phyloP scores from a whole-genome alignment of 768 basidiomycete species.

The Tylopilus sp. region DNA sequence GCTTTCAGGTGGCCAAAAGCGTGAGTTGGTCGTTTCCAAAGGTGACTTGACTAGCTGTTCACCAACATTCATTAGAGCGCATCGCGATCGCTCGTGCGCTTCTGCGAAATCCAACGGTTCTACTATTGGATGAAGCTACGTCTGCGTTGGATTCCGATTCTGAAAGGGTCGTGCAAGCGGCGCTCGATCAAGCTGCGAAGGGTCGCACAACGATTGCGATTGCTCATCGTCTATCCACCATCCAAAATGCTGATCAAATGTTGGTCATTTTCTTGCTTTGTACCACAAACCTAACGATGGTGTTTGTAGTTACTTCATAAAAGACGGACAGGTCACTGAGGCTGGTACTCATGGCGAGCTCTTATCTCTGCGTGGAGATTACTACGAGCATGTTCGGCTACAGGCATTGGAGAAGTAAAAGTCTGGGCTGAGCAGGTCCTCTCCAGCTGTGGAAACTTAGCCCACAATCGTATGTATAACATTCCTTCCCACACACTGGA shows the following conservation, averaged over 20 bases:
- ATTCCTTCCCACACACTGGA: too few relatives aligned
- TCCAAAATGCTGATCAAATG: slow-evolving; percentile 91
- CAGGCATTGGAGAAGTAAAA: slow-evolving; percentile 55
- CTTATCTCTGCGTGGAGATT: slow-evolving; percentile 57
- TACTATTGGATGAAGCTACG: slow-evolving; percentile 87
- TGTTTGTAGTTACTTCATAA: slow-evolving; percentile 74
- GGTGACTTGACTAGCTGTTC: not conserved
- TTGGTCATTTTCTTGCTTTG: slow-evolving; percentile 35
- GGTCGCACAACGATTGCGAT: slow-evolving; percentile 95
- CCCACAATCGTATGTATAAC: too few relatives aligned
- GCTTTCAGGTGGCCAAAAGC: slow-evolving; percentile 86
- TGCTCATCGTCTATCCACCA: slow-evolving; percentile 90
- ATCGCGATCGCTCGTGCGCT: slow-evolving; percentile 89
- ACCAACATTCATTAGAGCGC: slow-evolving; percentile 38
- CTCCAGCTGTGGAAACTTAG: not conserved
- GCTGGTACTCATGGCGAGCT: slow-evolving; percentile 87
- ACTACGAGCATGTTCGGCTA: slow-evolving; percentile 86
- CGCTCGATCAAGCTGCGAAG: slow-evolving; percentile 87
- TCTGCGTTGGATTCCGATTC: slow-evolving; percentile 89
- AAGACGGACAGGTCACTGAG: slow-evolving; percentile 83
- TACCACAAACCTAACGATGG: not conserved
- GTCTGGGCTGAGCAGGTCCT: too few relatives aligned
- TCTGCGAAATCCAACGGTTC: slow-evolving; percentile 83
- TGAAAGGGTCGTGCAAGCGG: slow-evolving; percentile 93
- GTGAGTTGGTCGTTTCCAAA: slow-evolving; percentile 35